phyloP scores from a whole-genome alignment of 805 yeast genomes.

The Schizosaccharomyces octosporus region DNA sequence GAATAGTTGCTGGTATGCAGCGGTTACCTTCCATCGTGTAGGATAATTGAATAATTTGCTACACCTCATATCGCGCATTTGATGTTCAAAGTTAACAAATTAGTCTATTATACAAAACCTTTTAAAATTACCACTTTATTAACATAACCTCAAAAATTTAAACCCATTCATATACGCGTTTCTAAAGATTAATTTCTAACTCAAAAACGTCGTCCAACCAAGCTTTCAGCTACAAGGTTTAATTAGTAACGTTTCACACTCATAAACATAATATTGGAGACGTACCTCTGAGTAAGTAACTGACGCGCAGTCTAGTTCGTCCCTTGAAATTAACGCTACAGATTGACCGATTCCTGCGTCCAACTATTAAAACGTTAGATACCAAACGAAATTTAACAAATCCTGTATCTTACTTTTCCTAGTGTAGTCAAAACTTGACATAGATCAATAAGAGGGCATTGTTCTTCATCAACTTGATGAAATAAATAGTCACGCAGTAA shows the following conservation, averaged over 20 bases:
- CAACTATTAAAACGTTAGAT: slow-evolving; percentile 11
- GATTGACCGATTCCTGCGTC: slow-evolving; percentile 82
- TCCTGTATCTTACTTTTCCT: slow-evolving; percentile 26
- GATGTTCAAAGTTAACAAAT: too few species aligned
- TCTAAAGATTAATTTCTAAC: background rate
- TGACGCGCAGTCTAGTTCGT: slow-evolving; percentile 64
- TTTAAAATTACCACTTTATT: too few species aligned
- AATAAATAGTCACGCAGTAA: slow-evolving; percentile 67
- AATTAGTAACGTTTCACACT: background rate
- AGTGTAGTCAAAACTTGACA: slow-evolving; percentile 55
- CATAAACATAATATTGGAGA: background rate
- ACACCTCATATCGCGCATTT: too few species aligned
- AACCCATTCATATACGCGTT: background rate
- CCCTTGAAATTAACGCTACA: slow-evolving; percentile 54
- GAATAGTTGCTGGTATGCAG: too few species aligned
- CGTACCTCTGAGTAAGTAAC: slow-evolving; percentile 58
- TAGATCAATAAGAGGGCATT: slow-evolving; percentile 56
- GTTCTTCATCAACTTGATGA: slow-evolving; percentile 56
- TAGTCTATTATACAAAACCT: too few species aligned
- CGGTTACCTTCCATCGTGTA: too few species aligned
- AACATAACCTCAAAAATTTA: too few species aligned
- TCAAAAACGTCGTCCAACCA: background rate
- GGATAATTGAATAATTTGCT: too few species aligned
- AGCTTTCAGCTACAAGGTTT: background rate
- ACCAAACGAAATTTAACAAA: background rate